A percentile compares a stretch with the other conserved stretches of the same genome.
Conservation (phyloP, 805 yeast species). For the Wickerhamiella qilinensis region DNA sequence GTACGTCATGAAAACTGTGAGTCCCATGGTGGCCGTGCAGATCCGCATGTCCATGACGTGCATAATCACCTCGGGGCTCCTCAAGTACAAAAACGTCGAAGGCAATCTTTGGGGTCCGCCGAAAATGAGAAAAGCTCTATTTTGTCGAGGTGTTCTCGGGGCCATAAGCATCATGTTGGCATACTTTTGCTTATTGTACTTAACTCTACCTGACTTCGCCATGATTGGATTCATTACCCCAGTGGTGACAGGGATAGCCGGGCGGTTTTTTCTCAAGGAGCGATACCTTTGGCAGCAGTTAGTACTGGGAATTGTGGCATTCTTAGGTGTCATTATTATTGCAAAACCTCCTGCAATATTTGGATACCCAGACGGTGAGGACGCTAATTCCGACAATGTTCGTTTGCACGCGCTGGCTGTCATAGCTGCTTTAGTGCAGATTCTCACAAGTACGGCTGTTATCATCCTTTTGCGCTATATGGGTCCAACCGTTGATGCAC, state of each 20-base stretch:
- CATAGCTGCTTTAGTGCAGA: not conserved
- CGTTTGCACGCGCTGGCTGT: not conserved
- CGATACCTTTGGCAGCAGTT: constrained; percentile 51
- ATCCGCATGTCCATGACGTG: constrained; percentile 65
- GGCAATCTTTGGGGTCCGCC: constrained; percentile 59
- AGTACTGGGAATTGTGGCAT: constrained; percentile 47
- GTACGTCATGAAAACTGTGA: not conserved
- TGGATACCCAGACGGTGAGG: constrained; percentile 20
- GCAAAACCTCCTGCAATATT: constrained; percentile 68
- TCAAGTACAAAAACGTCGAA: constrained; percentile 35
- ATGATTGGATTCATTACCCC: constrained; percentile 70
- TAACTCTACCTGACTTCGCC: constrained; percentile 67
- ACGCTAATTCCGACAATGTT: not conserved
- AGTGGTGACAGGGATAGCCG: constrained; percentile 58
- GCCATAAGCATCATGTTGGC: constrained; percentile 67
- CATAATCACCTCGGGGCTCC: constrained; percentile 37
- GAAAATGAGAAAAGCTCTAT: constrained; percentile 35
- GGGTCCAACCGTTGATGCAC: constrained; percentile 51
- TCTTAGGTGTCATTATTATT: constrained; percentile 62
- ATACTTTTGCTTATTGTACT: constrained; percentile 56
- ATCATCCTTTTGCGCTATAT: not conserved
- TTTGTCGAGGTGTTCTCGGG: constrained; percentile 58
- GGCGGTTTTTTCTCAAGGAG: constrained; percentile 53
- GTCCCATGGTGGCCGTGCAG: constrained; percentile 32
- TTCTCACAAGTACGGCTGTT: not conserved